Percentiles rank a stretch among this genome's conserved stretches.
phyloP scores from a whole-genome alignment of 768 basidiomycete genomes.

The Lenzites betulinus region DNA sequence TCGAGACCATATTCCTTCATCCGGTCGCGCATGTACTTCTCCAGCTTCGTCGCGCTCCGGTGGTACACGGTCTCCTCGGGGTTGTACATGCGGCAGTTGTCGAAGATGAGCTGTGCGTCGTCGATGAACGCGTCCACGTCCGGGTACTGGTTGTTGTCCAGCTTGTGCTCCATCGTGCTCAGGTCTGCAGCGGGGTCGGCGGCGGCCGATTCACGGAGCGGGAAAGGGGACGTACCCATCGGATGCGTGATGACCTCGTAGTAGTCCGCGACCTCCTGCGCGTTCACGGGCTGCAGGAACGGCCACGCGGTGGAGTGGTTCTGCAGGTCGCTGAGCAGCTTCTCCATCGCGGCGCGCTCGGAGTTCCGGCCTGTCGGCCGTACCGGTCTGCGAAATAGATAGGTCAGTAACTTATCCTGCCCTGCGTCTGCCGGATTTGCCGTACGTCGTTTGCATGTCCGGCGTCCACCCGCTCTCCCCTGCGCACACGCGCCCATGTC shows the following conservation, averaged over 20 bases:
- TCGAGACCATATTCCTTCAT: constrained; percentile 25
- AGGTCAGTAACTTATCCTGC: constrained; percentile 10
- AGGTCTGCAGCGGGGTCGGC: constrained; percentile 57
- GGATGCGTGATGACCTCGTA: constrained; percentile 86
- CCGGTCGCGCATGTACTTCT: constrained; percentile 68
- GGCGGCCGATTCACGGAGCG: neutral
- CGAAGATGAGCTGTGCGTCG: constrained; percentile 83
- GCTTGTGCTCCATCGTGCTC: constrained; percentile 83
- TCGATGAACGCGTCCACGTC: constrained; percentile 71
- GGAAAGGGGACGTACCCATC: constrained; percentile 68
- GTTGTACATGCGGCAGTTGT: constrained; percentile 91
- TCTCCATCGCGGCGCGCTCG: constrained; percentile 70
- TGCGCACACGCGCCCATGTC: constrained; percentile 32
- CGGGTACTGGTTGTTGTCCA: constrained; percentile 84
- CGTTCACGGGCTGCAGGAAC: constrained; percentile 79
- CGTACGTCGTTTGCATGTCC: constrained; percentile 74
- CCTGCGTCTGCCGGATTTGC: constrained; percentile 10
- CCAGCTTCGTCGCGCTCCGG: constrained; percentile 83
- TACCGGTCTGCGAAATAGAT: constrained; percentile 32
- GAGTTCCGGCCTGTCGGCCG: constrained; percentile 54
- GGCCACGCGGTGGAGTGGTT: constrained; percentile 85
- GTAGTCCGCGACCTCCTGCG: constrained; percentile 82
- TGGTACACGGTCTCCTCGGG: constrained; percentile 77
- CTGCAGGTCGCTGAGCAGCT: constrained; percentile 76
- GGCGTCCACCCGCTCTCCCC: constrained; percentile 94